Percentiles rank a stretch among this genome's conserved stretches.
Conservation (phyloP, 192 early-diverging fungal genomes). For the Anaeromyces robustus region DNA sequence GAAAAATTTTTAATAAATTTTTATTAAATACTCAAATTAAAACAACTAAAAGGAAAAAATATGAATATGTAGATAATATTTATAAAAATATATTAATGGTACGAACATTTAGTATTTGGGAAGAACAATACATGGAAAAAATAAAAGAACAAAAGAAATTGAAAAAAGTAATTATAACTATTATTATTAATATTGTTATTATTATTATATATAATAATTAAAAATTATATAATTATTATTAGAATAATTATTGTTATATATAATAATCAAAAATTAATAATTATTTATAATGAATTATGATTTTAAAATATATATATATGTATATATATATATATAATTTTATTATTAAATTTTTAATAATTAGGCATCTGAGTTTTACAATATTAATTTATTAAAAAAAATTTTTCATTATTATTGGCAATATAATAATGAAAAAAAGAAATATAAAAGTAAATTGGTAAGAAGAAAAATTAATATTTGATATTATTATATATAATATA, state of each 20-base stretch:
- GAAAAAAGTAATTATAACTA: neutral
- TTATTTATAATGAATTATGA: too few species aligned
- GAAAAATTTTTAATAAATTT: neutral
- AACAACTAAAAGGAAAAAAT: neutral
- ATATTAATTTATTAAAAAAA: neutral
- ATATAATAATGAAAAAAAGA: neutral
- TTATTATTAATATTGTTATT: too few species aligned
- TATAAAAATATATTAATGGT: neutral
- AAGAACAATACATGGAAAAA: neutral
- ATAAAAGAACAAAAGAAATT: neutral
- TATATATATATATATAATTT: too few species aligned
- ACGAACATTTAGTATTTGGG: neutral
- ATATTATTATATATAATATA: too few species aligned
- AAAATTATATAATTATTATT: too few species aligned
- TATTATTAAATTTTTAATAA: too few species aligned
- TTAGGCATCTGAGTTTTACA: neutral
- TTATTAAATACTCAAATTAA: neutral
- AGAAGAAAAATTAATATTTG: too few species aligned
- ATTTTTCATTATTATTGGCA: neutral
- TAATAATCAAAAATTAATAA: too few species aligned
- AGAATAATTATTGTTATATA: too few species aligned
- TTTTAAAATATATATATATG: too few species aligned
- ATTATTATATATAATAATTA: too few species aligned
- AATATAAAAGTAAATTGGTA: neutral
- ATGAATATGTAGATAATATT: neutral